A percentile compares a stretch with the other conserved stretches of the same genome.
phyloP scores from a whole-genome alignment of 225 moss, liverwort and hornwort species.

The Thuidium tamariscinum region DNA sequence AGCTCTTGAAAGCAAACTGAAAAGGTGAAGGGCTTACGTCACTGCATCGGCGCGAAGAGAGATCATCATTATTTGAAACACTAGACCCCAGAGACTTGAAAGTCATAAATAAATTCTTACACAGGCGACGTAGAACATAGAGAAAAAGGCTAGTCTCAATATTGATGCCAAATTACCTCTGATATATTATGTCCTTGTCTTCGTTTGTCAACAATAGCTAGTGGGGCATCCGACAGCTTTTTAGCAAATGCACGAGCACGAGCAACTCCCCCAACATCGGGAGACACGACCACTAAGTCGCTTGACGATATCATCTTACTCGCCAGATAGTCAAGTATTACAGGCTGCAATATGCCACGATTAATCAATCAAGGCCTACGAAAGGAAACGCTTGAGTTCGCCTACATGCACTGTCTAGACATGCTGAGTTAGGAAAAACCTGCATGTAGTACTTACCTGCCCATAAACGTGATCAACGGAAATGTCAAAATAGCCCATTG shows the following conservation, averaged over 20 bases:
- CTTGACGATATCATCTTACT: conserved; percentile 99
- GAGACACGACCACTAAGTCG: conserved; percentile 93
- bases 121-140: background rate
- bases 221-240: conserved; percentile 94
- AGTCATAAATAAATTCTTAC: background rate
- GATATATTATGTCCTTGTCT: conserved; percentile 90
- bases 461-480: conserved; percentile 98
- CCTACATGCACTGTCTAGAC: background rate
- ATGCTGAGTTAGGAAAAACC: background rate
- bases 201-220: conserved; percentile 97
- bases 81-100: background rate
- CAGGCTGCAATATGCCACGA: conserved; percentile 51
- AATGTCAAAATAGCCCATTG: conserved; percentile 99
- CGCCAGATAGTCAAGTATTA: conserved; percentile 93
- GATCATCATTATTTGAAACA: background rate
- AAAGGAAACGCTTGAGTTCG: background rate
- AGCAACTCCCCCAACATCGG: conserved; percentile 97
- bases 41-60: background rate
- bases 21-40: background rate
- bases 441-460: background rate
- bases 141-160: background rate
- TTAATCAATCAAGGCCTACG: background rate
- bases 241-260: conserved; percentile 97
- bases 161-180: conserved; percentile 38
- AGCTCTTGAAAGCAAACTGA: background rate